Percentiles rank a stretch among this genome's conserved stretches.
phyloP scores from a whole-genome alignment of 2,329 filamentous ascomycete genomes.

The Paraphaeosphaeria sporulosa region DNA sequence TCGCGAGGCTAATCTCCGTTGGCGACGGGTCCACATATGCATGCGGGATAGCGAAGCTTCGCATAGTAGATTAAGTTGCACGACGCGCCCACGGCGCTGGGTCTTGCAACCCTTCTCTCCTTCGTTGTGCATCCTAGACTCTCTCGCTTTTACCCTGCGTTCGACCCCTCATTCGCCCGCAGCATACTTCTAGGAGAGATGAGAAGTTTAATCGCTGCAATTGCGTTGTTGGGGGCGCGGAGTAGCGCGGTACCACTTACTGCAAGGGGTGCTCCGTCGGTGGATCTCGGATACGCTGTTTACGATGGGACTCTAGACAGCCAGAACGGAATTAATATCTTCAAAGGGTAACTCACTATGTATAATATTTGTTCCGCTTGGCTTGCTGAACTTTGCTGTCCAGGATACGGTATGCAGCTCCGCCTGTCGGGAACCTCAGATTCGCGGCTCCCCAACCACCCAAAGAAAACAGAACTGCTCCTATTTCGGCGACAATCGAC shows the following conservation, averaged over 20 bases:
- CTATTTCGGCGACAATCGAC: slow-evolving; percentile 54
- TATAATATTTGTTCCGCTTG: background rate
- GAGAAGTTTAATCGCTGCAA: slow-evolving; percentile 14
- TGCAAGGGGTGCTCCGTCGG: slow-evolving; percentile 29
- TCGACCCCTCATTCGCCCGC: background rate
- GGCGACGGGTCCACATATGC: slow-evolving; percentile 13
- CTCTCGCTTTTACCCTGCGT: slow-evolving; percentile 1
- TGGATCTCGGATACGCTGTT: slow-evolving; percentile 43
- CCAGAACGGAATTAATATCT: slow-evolving; percentile 36
- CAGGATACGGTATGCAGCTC: slow-evolving; percentile 58
- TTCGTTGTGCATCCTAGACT: slow-evolving; percentile 6
- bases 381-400: slow-evolving; percentile 32
- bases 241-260: slow-evolving; percentile 19
- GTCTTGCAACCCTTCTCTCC: slow-evolving; percentile 13
- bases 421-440: slow-evolving; percentile 60
- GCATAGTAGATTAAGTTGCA: slow-evolving; percentile 24
- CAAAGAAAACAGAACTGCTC: slow-evolving; percentile 48
- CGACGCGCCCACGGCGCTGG: slow-evolving; percentile 25
- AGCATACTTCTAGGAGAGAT: slow-evolving; percentile 1
- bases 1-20: slow-evolving; percentile 14
- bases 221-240: slow-evolving; percentile 29
- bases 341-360: slow-evolving; percentile 38
- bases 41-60: slow-evolving; percentile 19
- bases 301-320: slow-evolving; percentile 39
- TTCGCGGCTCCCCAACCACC: slow-evolving; percentile 61